These are phyloP conservation scores for Mycena galopus DNA, from an alignment of 768 basidiomycete species.

Conservation along the genomic window DNA sequence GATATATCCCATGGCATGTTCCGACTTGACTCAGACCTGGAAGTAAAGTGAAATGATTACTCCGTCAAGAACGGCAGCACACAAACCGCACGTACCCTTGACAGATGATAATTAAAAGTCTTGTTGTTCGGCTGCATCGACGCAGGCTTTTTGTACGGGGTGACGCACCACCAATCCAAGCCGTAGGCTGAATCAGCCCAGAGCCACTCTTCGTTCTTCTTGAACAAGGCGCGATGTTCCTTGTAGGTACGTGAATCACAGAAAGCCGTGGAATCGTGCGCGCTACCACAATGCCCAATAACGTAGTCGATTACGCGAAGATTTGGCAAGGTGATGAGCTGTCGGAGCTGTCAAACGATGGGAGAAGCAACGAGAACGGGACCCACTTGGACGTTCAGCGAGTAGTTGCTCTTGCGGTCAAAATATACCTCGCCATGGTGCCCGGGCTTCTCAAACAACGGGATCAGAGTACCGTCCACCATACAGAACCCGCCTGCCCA, in stretches of 20 bases:
- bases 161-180: too few relatives aligned
- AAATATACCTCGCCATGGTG: slow-evolving; percentile 52
- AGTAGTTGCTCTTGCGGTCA: not conserved
- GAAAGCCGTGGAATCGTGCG: slow-evolving; percentile 27
- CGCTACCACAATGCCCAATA: slow-evolving; percentile 26
- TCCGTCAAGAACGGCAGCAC: too few relatives aligned
- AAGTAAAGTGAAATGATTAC: too few relatives aligned
- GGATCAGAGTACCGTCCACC: slow-evolving; percentile 16
- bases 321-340: slow-evolving; percentile 27
- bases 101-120: too few relatives aligned
- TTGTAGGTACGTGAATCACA: slow-evolving; percentile 34
- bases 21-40: too few relatives aligned
- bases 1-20: too few relatives aligned
- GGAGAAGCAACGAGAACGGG: not conserved
- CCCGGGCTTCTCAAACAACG: slow-evolving; percentile 42
- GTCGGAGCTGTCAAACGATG: not conserved
- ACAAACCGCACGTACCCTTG: too few relatives aligned
- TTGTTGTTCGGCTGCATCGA: too few relatives aligned
- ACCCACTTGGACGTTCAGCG: slow-evolving; percentile 35
- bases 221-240: slow-evolving; percentile 31
- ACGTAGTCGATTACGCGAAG: slow-evolving; percentile 33
- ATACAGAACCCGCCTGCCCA: too few relatives aligned
- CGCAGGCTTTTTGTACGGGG: too few relatives aligned
- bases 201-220: slow-evolving; percentile 32
- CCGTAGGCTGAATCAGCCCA: too few relatives aligned